Conservation (phyloP, 2,329 filamentous ascomycete species). For the Sclerotinia glacialis region DNA sequence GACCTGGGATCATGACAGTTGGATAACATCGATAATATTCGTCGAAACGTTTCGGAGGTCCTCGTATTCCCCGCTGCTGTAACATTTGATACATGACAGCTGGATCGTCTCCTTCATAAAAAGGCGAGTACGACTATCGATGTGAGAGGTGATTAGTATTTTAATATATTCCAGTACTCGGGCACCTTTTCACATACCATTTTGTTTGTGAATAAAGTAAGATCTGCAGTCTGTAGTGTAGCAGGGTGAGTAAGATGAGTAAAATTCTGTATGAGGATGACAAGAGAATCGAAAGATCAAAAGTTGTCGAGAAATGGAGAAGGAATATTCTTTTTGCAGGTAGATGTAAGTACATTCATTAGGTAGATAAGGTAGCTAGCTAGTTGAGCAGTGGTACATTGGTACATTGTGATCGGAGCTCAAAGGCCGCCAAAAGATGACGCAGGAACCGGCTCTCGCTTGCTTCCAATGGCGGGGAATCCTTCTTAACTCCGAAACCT, state of each 20-base stretch:
- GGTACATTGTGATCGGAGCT: neutral
- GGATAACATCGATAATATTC: constrained; percentile 99
- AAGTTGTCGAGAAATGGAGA: neutral
- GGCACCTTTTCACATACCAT: constrained; percentile 27
- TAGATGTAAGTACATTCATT: no score
- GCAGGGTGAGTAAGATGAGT: neutral
- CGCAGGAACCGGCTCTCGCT: constrained; percentile 21
- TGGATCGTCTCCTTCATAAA: constrained; percentile 37
- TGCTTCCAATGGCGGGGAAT: constrained; percentile 15
- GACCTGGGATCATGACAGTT: constrained; percentile 86
- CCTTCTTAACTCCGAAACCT: constrained; percentile 18
- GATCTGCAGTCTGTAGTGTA: neutral
- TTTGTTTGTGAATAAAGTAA: constrained; percentile 10
- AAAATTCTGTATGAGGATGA: neutral
- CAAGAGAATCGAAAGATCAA: neutral
- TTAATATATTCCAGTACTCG: neutral
- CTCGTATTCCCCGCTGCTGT: constrained; percentile 31
- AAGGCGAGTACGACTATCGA: constrained; percentile 34
- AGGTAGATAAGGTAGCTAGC: no score
- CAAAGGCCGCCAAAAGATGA: constrained; percentile 19
- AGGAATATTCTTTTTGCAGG: neutral
- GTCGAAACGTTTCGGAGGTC: constrained; percentile 75
- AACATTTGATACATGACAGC: constrained; percentile 38
- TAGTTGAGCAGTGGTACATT: no score
- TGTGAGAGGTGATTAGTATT: constrained; percentile 24